Conservation (phyloP, 2,329 filamentous ascomycete species). For the Fusarium avenaceum region DNA sequence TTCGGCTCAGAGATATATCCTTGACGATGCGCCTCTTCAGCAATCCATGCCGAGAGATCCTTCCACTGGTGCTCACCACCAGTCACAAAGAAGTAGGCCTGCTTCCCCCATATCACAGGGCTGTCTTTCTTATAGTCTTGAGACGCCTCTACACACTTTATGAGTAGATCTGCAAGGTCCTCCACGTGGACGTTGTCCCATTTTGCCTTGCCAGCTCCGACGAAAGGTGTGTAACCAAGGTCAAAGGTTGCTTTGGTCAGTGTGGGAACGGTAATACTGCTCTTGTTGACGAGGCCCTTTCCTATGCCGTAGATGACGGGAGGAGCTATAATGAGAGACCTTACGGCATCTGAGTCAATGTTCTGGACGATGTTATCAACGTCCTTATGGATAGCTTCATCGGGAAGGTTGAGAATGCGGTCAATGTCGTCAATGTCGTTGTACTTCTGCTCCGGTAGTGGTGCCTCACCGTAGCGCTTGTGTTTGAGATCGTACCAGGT, state of each 20-base stretch:
- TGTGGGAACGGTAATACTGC: conserved; percentile 64
- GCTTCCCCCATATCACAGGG: conserved; percentile 72
- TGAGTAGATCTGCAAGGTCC: conserved; percentile 62
- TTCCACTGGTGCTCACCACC: conserved; percentile 72
- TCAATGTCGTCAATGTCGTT: conserved; percentile 71
- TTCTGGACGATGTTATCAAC: conserved; percentile 76
- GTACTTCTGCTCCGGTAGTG: conserved; percentile 63
- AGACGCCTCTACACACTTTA: conserved; percentile 62
- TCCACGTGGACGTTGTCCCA: conserved; percentile 68
- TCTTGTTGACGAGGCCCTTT: conserved; percentile 62
- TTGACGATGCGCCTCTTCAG: conserved; percentile 62
- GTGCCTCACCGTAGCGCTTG: conserved; percentile 60
- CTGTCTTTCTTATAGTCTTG: conserved; percentile 69
- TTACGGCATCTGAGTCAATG: conserved; percentile 55
- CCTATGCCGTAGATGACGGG: conserved; percentile 67
- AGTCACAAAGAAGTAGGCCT: conserved; percentile 74
- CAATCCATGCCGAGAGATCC: conserved; percentile 68
- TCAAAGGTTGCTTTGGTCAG: conserved; percentile 58
- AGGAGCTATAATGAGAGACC: conserved; percentile 62
- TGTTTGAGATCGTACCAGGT: conserved; percentile 60
- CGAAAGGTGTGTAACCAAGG: conserved; percentile 59
- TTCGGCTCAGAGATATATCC: conserved; percentile 49
- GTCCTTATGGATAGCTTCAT: conserved; percentile 71
- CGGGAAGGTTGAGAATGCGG: conserved; percentile 68
- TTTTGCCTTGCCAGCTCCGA: conserved; percentile 60